These are phyloP conservation scores for Colletotrichum caudatum DNA, from an alignment of 2,329 filamentous ascomycete genomes.

Conservation along the genomic window DNA sequence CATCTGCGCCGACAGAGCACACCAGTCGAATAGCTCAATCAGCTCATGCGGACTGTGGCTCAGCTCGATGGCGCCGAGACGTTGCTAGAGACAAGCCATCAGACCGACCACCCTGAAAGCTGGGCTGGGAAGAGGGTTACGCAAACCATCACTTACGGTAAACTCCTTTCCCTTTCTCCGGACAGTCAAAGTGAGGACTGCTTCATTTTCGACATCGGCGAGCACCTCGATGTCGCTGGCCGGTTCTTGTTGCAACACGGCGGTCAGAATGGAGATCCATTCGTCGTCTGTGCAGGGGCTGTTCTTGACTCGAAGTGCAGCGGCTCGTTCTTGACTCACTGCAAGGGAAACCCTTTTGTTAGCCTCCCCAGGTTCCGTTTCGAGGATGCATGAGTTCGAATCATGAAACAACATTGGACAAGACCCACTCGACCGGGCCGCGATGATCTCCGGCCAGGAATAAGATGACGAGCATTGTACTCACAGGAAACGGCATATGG, in stretches of 20 bases:
- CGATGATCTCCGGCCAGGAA: slow-evolving; percentile 37
- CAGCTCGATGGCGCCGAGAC: slow-evolving; percentile 74
- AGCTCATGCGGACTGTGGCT: slow-evolving; percentile 66
- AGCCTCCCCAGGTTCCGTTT: slow-evolving; percentile 15
- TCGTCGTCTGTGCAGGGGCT: slow-evolving; percentile 70
- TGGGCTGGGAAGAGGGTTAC: slow-evolving; percentile 32
- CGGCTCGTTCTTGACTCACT: slow-evolving; percentile 61
- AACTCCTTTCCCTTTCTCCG: slow-evolving; percentile 76
- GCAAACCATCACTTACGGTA: slow-evolving; percentile 63
- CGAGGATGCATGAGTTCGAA: slow-evolving; percentile 29
- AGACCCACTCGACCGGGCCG: slow-evolving; percentile 38
- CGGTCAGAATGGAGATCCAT: slow-evolving; percentile 73
- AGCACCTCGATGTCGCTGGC: slow-evolving; percentile 68
- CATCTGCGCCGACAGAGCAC: slow-evolving; percentile 66
- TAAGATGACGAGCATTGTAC: slow-evolving; percentile 48
- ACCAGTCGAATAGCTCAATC: slow-evolving; percentile 79
- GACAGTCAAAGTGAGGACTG: slow-evolving; percentile 70
- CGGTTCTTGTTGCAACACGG: slow-evolving; percentile 65
- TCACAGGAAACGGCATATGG: slow-evolving; percentile 70
- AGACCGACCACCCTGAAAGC: slow-evolving; percentile 32
- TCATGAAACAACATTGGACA: slow-evolving; percentile 43
- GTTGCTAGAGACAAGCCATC: slow-evolving; percentile 63
- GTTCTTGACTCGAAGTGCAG: slow-evolving; percentile 65
- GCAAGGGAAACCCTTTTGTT: slow-evolving; percentile 33
- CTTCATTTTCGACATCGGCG: slow-evolving; percentile 67